phyloP scores from a whole-genome alignment of 2,329 filamentous ascomycete genomes.

The Penicillium frequentans region DNA sequence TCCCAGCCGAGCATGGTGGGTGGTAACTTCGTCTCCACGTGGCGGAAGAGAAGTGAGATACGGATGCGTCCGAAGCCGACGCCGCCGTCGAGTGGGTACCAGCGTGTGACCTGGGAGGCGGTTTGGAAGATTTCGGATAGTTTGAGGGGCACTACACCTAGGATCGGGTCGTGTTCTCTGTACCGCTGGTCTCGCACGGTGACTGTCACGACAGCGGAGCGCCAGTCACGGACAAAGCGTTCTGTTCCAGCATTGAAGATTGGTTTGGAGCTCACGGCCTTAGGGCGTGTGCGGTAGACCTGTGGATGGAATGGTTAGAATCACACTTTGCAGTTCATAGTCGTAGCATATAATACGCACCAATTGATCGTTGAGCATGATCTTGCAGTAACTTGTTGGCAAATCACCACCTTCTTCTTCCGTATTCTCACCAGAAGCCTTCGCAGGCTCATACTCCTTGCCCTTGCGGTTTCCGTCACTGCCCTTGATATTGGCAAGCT shows the following conservation, averaged over 20 bases:
- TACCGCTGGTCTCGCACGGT: slow-evolving; percentile 87
- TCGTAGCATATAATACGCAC: slow-evolving; percentile 38
- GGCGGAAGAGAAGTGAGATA: slow-evolving; percentile 86
- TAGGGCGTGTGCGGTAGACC: slow-evolving; percentile 89
- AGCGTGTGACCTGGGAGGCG: slow-evolving; percentile 80
- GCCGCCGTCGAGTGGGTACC: slow-evolving; percentile 96
- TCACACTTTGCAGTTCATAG: not conserved
- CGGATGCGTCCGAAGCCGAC: slow-evolving; percentile 88
- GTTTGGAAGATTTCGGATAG: slow-evolving; percentile 85
- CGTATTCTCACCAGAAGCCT: slow-evolving; percentile 77
- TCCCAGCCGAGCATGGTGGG: slow-evolving; percentile 88
- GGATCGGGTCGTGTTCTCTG: slow-evolving; percentile 88
- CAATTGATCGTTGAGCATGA: slow-evolving; percentile 83
- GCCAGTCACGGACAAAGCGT: slow-evolving; percentile 89
- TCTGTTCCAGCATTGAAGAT: slow-evolving; percentile 98
- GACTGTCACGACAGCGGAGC: slow-evolving; percentile 80
- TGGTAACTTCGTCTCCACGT: slow-evolving; percentile 82
- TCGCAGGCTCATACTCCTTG: slow-evolving; percentile 84
- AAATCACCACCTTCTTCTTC: slow-evolving; percentile 78
- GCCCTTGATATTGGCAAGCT: slow-evolving; percentile 87
- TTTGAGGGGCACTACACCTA: slow-evolving; percentile 87
- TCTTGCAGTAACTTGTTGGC: slow-evolving; percentile 91
- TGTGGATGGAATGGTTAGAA: slow-evolving; percentile 23
- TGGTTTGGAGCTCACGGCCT: slow-evolving; percentile 89
- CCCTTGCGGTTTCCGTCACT: slow-evolving; percentile 78